Base-by-base conservation (phyloP, 306 rosid genomes). In the Comarum palustre region DNA sequence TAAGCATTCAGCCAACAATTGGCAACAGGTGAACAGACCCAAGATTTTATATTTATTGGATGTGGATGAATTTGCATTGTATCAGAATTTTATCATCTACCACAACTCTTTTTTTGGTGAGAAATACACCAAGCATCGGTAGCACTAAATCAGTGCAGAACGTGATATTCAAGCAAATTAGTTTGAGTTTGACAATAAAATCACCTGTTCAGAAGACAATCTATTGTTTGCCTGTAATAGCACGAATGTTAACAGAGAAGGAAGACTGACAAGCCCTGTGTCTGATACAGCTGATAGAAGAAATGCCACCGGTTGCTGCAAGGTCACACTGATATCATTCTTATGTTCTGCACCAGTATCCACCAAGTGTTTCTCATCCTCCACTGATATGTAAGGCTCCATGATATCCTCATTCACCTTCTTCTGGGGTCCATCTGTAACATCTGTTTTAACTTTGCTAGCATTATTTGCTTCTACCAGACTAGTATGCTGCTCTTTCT, bases 201-300 rank as follows among this genome's bases (percentile, higher is more conserved):
- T 77, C 77, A 88, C 98, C 87, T 89, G 98, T 81, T 94, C 98
- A 51, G 92, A 86, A 73, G 98, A 85, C 67, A 90, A 82, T 81
- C 96, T 89, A 76, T 89, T 94, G 84, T 89, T 94, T 65, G 98
- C 97, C 86, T 91, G 98, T 73, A 94, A 89, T 70, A 94, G 82
- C 50, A 91, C 97, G 81, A 97, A 97, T 51, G 97, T 91, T 84
- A 94, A 81, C 72, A 94, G 85, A 83, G 98, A 89, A 78, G 91
- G 94, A 75, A 94, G 96, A 83, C 98, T 90, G 80, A 94, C 96
- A 65, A 94, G 85, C 70, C 97, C 98, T 27, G 98, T 94, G 80
- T 94, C 98, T 22, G 92, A 89, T 76, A 91, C 79, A 34, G 92
- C 85, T 27, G 95, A 91, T 72, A 94, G 94, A 77, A 94, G 92